These are phyloP conservation scores for Vitis amurensis DNA, from an alignment of 164 flowering plant genomes.

Conservation along the genomic window DNA sequence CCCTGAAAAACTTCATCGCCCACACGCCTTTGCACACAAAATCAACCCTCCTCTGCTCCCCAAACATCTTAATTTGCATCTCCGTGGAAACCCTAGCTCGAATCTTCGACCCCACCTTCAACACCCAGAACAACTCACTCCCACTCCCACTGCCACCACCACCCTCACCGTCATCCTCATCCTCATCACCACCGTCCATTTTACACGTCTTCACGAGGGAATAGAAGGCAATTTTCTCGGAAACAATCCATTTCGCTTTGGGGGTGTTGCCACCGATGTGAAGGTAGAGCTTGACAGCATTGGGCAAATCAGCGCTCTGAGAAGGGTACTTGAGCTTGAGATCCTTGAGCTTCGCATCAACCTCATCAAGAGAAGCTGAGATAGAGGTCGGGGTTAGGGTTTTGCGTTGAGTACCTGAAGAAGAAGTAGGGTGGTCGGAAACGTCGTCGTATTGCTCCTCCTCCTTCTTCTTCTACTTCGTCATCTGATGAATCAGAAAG, in stretches of 20 bases:
- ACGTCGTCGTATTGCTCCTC: constrained; percentile 29
- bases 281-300: constrained; percentile 46
- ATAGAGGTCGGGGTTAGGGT: constrained; percentile 7
- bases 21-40: constrained; percentile 62
- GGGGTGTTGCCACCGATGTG: constrained; percentile 67
- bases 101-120: constrained; percentile 58
- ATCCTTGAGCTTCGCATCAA: constrained; percentile 34
- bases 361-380: constrained; percentile 24
- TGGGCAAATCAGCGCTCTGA: constrained; percentile 15
- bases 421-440: constrained; percentile 7
- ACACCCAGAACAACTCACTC: constrained; percentile 36
- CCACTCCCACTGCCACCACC: constrained; percentile 8
- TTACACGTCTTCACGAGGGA: constrained; percentile 23
- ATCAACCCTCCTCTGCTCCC: constrained; percentile 67
- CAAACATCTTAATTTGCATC: constrained; percentile 66
- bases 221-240: constrained; percentile 41
- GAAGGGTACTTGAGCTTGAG: constrained; percentile 38
- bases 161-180: constrained; percentile 23
- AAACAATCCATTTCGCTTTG: constrained; percentile 59
- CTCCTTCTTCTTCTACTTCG: constrained; percentile 11
- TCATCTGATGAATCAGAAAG: constrained; percentile 24
- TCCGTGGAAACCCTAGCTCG: constrained; percentile 61
- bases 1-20: constrained; percentile 47
- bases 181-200: constrained; percentile 19
- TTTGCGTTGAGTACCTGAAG: constrained; percentile 5